These are phyloP conservation scores for Fusarium sp. DNA, from an alignment of 2,329 filamentous ascomycete genomes.

Conservation along the genomic window DNA sequence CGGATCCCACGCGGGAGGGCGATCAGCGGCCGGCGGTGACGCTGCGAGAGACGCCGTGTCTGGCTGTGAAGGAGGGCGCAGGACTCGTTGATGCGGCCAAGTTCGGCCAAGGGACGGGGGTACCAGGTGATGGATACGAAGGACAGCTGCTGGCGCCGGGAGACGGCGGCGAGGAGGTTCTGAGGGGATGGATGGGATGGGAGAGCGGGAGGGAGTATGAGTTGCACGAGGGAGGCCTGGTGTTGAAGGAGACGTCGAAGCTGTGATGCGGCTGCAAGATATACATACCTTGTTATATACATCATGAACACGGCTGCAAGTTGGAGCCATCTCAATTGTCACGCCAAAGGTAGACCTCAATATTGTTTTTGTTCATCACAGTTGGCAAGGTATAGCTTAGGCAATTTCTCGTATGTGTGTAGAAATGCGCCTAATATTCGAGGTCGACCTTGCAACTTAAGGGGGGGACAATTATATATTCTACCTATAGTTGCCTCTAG, in stretches of 20 bases:
- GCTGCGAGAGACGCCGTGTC: slow-evolving; percentile 78
- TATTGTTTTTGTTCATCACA: too few relatives aligned
- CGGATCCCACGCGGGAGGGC: slow-evolving; percentile 65
- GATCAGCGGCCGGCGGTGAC: slow-evolving; percentile 82
- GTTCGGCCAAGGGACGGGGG: slow-evolving; percentile 76
- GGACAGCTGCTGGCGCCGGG: slow-evolving; percentile 75
- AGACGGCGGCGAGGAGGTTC: slow-evolving; percentile 78
- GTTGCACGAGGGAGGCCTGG: slow-evolving; percentile 74
- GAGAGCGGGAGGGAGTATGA: slow-evolving; percentile 79
- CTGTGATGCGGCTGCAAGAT: slow-evolving; percentile 43
- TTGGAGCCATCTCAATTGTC: too few relatives aligned
- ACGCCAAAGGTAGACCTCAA: too few relatives aligned
- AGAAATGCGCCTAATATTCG: not conserved
- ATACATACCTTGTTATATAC: not conserved
- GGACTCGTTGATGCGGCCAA: slow-evolving; percentile 52
- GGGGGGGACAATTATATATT: slow-evolving; percentile 45
- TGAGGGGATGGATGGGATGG: slow-evolving; percentile 86
- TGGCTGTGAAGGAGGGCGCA: slow-evolving; percentile 70
- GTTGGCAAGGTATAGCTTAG: not conserved
- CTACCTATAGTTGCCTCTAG: slow-evolving; percentile 45
- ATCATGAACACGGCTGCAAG: not conserved
- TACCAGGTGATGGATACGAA: slow-evolving; percentile 78
- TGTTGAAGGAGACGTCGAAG: slow-evolving; percentile 59
- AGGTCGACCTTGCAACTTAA: slow-evolving; percentile 3
- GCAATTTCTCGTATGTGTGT: too few relatives aligned